phyloP scores from a whole-genome alignment of 176 grass and related monocot genomes.

The Carex scoparia region DNA sequence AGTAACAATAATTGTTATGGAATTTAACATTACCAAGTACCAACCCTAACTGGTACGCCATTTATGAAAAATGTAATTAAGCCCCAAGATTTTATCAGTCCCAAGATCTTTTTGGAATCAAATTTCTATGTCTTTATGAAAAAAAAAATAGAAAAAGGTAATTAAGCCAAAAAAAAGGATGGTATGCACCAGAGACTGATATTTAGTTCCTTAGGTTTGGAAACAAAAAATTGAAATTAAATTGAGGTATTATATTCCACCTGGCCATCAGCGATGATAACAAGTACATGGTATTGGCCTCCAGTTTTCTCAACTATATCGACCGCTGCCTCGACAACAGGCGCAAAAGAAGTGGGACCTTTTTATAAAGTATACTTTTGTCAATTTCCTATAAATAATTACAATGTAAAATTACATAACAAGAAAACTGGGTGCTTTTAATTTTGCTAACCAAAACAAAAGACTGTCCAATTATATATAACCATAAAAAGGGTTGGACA shows the following conservation, averaged over 20 bases:
- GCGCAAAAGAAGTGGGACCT: conserved; percentile 88
- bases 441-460: not conserved
- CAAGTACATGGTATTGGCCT: conserved; percentile 87
- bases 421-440: not conserved
- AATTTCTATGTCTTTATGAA: not conserved
- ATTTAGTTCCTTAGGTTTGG: not conserved
- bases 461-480: not conserved
- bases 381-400: not conserved
- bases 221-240: not conserved
- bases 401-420: not conserved
- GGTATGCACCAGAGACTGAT: not conserved
- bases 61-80: no score
- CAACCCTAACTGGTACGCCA: not conserved
- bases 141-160: not conserved
- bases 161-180: not conserved
- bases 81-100: no score
- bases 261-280: conserved; percentile 92
- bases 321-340: conserved; percentile 77
- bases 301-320: conserved; percentile 72
- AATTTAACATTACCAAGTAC: not conserved
- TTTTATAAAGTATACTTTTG: not conserved
- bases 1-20: not conserved
- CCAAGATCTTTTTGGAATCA: not conserved
- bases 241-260: conserved; percentile 22
- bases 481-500: not conserved